Base-by-base conservation (phyloP, 345 rosid species). In the Euclidium syriacum region DNA sequence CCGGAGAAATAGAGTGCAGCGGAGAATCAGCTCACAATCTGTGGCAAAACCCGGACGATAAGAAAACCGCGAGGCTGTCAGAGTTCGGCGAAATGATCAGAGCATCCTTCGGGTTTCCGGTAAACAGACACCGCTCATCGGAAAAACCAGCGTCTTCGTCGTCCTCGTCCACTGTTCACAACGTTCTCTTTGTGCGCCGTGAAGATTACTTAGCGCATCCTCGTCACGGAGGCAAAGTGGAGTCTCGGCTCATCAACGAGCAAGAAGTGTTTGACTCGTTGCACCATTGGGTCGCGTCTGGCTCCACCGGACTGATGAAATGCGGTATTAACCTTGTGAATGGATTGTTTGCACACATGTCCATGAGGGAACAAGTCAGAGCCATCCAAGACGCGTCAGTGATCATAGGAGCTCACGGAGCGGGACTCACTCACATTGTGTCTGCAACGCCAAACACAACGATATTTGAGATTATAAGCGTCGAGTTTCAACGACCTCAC, bases 191-290 rank as follows among this genome's bases (percentile, higher is more conserved):
- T 72, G 85, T 89, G 17, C 83, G 96, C 39, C 91, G 99, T 17
- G 97, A 94, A 71, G 88, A 94, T 72, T 94, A 94, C 68, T 73
- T 94, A 60, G 96, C 99, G 14, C 97, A 94, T 65, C 97, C 97
- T 26, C 94, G 97, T 24, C 96, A 87, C 12, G 71, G 70, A 10
- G 99, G 99, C 33, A 87, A 73, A 74, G 79, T 90, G 51, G 84
- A 92, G 67, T 82, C 97, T 2, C 84, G 98, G 43, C 95, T 86
- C 22, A 84, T 77, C 77, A 89, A 89, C 55, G 95, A 92, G 73
- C 81, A 77, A 76, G 88, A 85, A 72, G 85, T 92, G 67, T 87
- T 82, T 29, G 82, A 92, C 43, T 67, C 90, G 3, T 38, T 94
- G 34, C 77, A 52, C 67, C 79, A 46, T 1, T 94, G 97, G 97